phyloP scores from a whole-genome alignment of 1,139 yeast genomes.

The Citeromyces hawaiiensis region DNA sequence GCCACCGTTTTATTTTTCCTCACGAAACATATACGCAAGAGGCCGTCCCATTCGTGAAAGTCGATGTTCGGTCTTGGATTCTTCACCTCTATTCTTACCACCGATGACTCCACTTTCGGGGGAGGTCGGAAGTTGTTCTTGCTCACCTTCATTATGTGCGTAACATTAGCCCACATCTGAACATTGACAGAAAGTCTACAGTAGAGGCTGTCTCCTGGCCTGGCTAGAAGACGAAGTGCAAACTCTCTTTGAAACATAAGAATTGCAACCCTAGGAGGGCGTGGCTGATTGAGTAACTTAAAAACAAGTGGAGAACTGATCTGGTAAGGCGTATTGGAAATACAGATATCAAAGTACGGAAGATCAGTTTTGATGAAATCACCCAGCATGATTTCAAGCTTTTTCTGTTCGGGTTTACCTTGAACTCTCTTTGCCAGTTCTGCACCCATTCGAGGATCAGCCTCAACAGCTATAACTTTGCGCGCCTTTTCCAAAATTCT shows the following conservation, averaged over 20 bases:
- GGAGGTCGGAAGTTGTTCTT: slow-evolving; percentile 96
- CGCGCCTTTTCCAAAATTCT: slow-evolving; percentile 85
- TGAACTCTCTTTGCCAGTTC: slow-evolving; percentile 95
- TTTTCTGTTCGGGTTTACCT: slow-evolving; percentile 87
- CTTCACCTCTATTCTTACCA: slow-evolving; percentile 85
- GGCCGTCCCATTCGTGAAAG: slow-evolving; percentile 94
- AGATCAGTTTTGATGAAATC: slow-evolving; percentile 94
- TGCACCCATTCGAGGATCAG: slow-evolving; percentile 99
- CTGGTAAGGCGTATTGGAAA: slow-evolving; percentile 95
- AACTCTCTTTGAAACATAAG: slow-evolving; percentile 98
- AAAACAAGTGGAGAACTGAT: slow-evolving; percentile 94
- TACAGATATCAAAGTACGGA: slow-evolving; percentile 92
- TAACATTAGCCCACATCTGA: slow-evolving; percentile 98
- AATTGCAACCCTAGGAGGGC: slow-evolving; percentile 90
- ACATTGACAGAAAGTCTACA: slow-evolving; percentile 92
- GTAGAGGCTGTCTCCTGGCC: slow-evolving; percentile 90
- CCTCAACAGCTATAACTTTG: slow-evolving; percentile 88
- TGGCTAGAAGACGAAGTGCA: slow-evolving; percentile 81
- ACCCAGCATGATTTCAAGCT: slow-evolving; percentile 81
- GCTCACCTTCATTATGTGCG: slow-evolving; percentile 97
- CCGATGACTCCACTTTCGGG: slow-evolving; percentile 96
- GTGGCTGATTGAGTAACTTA: slow-evolving; percentile 78
- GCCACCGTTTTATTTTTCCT: slow-evolving; percentile 88
- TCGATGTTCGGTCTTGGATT: slow-evolving; percentile 86
- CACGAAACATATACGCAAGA: slow-evolving; percentile 79